Base-by-base conservation (phyloP, 179 eudicot species). In the Silene noctiflora region DNA sequence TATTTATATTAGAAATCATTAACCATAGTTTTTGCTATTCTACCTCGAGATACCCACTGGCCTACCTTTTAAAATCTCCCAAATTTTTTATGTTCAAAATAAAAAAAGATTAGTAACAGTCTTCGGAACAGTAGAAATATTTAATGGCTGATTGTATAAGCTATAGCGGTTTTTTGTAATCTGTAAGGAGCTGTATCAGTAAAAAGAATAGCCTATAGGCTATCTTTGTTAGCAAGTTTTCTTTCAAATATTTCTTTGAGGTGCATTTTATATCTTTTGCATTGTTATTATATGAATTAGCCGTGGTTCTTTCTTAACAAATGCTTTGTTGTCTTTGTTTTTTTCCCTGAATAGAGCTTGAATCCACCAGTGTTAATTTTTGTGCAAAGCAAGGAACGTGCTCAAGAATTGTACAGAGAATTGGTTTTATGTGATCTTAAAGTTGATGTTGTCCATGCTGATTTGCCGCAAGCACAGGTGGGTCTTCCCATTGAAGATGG, bases 371-470 rank as follows among this genome's bases (percentile, higher is more conserved):
- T 95, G 22, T 86, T 95, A 70, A 83, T 95, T 59, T 95, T 95
- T 87, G 97, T 95, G 80, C 97, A 93, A 89, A 91, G 81, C 79
- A 87, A 84, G 82, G 96, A 91, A 81, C 86, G 97, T 59, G 96
- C 96, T 39, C 90, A 89, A 81, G 89, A 95, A 70, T 96, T 95
- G 17, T 88, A 93, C 81, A 87, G 83, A 79, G 97, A 89, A 76
- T 73, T 92, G 76, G 87, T 76, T 67, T 88, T 81, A 78, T 83
- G 75, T 65, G 93, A 95, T 78, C 81, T 92, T 66, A 87, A 90
- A 85, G 95, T 86, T 77, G 96, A 86, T 88, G 96, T 83, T 17
- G 89, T 93, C 77, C 97, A 95, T 85, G 85, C 91, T 77, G 97
- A 95, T 85, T 82, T 95, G 31, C 83, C 88, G 14, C 86, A 89